These are phyloP conservation scores for Pisolithus marmoratus DNA, from an alignment of 768 basidiomycete genomes.

Conservation along the genomic window DNA sequence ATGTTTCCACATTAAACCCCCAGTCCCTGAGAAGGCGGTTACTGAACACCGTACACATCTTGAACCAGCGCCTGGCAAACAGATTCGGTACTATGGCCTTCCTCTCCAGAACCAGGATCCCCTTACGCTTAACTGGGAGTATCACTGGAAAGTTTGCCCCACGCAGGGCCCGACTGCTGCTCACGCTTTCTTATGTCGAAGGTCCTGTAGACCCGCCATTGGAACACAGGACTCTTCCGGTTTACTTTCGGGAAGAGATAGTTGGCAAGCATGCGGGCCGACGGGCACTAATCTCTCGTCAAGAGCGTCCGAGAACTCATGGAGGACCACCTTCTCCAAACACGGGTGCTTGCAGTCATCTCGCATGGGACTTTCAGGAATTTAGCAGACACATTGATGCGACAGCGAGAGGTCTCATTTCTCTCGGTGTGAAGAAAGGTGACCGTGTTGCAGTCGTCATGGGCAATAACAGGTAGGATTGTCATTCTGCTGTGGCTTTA, in stretches of 20 bases:
- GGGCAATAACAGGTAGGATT: conserved; percentile 74
- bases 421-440: conserved; percentile 66
- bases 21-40: too few species aligned
- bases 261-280: conserved; percentile 41
- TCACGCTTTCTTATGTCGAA: conserved; percentile 41
- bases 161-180: not conserved
- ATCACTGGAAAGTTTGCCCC: too few species aligned
- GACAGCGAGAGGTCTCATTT: conserved; percentile 62
- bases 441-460: conserved; percentile 77
- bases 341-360: conserved; percentile 40
- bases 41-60: too few species aligned
- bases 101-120: too few species aligned
- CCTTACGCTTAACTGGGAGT: too few species aligned
- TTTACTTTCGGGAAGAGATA: conserved; percentile 57
- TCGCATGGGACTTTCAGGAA: conserved; percentile 73
- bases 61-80: too few species aligned
- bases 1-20: too few species aligned
- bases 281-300: conserved; percentile 60
- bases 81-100: too few species aligned
- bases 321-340: conserved; percentile 56
- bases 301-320: conserved; percentile 52
- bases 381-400: conserved; percentile 62
- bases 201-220: conserved; percentile 55
- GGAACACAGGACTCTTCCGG: conserved; percentile 47
- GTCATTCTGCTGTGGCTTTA: not conserved